phyloP scores from a whole-genome alignment of 164 flowering plant genomes.

The Stephania yunnanensis region DNA sequence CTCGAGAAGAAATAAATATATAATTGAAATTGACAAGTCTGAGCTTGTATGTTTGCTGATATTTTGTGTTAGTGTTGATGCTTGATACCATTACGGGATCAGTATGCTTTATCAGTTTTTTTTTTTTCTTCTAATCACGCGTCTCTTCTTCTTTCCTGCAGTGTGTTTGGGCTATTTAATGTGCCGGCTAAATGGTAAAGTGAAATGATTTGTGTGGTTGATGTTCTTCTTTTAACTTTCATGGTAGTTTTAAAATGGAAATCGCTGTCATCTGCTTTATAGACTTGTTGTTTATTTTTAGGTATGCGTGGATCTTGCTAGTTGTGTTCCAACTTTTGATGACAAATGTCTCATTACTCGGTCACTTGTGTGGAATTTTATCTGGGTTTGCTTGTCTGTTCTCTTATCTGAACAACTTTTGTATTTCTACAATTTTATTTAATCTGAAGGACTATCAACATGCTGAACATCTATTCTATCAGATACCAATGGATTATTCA shows the following conservation, averaged over 20 bases:
- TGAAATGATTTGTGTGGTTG: conserved; percentile 3
- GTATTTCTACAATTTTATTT: neutral
- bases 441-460: conserved; percentile 4
- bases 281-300: conserved; percentile 26
- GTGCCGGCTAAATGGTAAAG: conserved; percentile 89
- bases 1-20: neutral
- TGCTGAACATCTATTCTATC: conserved; percentile 19
- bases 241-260: conserved; percentile 4
- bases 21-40: no score
- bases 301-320: conserved; percentile 89
- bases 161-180: conserved; percentile 93
- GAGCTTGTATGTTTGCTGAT: neutral
- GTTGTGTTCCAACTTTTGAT: conserved; percentile 84
- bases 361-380: conserved; percentile 95
- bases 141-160: conserved; percentile 36
- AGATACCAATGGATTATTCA: conserved; percentile 81
- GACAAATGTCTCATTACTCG: conserved; percentile 89
- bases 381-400: conserved; percentile 95
- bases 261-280: conserved; percentile 1
- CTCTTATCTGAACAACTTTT: conserved; percentile 1
- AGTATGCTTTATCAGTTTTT: neutral
- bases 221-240: neutral
- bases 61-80: neutral
- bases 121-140: conserved; percentile 9
- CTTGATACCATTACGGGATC: neutral